These are phyloP conservation scores for Erysimum cheiri DNA, from an alignment of 441 rosid species.

Conservation along the genomic window DNA sequence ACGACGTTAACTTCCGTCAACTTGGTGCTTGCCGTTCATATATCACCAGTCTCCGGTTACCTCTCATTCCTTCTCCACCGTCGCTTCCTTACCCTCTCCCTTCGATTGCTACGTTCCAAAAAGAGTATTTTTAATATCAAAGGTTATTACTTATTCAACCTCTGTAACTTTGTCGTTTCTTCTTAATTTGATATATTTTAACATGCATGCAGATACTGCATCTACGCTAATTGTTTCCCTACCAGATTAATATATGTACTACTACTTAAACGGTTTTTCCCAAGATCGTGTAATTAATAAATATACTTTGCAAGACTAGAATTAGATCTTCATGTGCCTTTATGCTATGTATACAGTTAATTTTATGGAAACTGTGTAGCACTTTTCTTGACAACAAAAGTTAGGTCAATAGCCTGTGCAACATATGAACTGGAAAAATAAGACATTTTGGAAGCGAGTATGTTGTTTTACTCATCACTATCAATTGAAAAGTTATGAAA, in stretches of 20 bases:
- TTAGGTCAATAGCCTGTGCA: constrained; percentile 10
- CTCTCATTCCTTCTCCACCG: constrained; percentile 38
- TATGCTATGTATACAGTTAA: background rate
- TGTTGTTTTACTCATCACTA: background rate
- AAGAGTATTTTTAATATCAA: background rate
- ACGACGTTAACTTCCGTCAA: constrained; percentile 40
- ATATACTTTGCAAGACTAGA: background rate
- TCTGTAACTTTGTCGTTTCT: background rate
- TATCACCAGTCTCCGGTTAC: constrained; percentile 37
- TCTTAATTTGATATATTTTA: background rate
- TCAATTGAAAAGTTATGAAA: background rate
- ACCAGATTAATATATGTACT: background rate
- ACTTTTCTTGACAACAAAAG: background rate
- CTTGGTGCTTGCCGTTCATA: constrained; percentile 23
- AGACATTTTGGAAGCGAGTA: background rate
- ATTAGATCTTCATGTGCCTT: background rate
- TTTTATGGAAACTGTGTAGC: background rate
- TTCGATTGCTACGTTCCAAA: constrained; percentile 34
- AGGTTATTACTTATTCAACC: background rate
- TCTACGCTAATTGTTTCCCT: constrained; percentile 3
- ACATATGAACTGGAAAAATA: background rate
- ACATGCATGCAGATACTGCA: constrained; percentile 12
- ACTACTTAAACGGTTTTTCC: background rate
- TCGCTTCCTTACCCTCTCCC: constrained; percentile 43
- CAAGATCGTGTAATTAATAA: background rate